Percentiles rank a stretch among this genome's conserved stretches.
phyloP scores from a whole-genome alignment of 176 grass and related monocot species.

The Phoenix roebelenii region DNA sequence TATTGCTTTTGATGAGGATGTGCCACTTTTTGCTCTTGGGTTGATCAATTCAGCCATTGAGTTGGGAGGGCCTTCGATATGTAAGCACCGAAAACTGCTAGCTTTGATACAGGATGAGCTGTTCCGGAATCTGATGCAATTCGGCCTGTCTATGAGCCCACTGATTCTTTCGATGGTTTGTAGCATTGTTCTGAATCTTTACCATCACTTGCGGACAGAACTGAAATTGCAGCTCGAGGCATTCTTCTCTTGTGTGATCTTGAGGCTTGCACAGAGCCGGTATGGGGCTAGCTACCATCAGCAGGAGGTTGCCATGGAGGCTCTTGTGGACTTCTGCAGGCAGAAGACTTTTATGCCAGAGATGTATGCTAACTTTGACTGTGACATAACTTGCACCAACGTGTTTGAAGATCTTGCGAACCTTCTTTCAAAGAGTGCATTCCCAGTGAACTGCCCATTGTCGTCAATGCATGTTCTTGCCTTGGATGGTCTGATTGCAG shows the following conservation, averaged over 20 bases:
- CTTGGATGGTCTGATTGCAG: constrained; percentile 70
- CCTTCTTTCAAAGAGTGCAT: constrained; percentile 90
- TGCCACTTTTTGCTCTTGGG: constrained; percentile 84
- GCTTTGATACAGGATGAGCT: constrained; percentile 84
- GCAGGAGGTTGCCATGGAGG: constrained; percentile 89
- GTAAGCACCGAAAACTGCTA: constrained; percentile 58
- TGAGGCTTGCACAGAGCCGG: constrained; percentile 72
- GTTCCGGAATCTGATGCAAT: constrained; percentile 85
- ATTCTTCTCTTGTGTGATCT: constrained; percentile 93
- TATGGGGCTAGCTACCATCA: constrained; percentile 91
- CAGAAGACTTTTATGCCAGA: constrained; percentile 97
- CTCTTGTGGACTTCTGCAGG: constrained; percentile 90
- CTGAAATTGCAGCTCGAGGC: constrained; percentile 90
- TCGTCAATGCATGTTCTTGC: constrained; percentile 85
- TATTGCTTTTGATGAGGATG: constrained; percentile 90
- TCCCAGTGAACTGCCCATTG: constrained; percentile 83
- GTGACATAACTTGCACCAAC: constrained; percentile 84
- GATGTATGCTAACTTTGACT: constrained; percentile 98
- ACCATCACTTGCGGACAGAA: constrained; percentile 64
- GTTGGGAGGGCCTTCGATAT: constrained; percentile 46
- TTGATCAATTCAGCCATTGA: constrained; percentile 82
- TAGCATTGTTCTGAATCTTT: constrained; percentile 89
- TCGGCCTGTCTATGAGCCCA: constrained; percentile 93
- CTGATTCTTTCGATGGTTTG: constrained; percentile 85
- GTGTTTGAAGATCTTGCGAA: constrained; percentile 87